Evolutionary conservation across 192 early-diverging fungal species (phyloP).

Genomic region (Backusella morwellensis): DNA sequence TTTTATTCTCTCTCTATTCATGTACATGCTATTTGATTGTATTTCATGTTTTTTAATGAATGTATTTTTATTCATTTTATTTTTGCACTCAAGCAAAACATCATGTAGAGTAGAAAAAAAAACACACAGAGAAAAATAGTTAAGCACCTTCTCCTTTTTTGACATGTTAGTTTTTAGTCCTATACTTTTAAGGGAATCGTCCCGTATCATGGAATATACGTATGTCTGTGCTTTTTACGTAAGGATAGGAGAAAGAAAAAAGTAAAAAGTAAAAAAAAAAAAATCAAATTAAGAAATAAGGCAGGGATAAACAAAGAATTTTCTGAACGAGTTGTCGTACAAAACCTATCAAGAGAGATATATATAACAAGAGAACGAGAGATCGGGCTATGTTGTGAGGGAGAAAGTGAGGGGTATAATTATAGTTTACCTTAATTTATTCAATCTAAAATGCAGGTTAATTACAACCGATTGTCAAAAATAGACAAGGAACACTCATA

Average conservation of each 20-base stretch:
- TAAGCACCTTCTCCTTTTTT: not conserved
- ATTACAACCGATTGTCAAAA: constrained; percentile 5
- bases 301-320: not conserved
- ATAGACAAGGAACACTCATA: not conserved
- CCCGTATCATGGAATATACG: constrained; percentile 5
- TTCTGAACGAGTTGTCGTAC: not conserved
- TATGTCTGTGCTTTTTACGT: constrained; percentile 8
- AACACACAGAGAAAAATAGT: not conserved
- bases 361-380: not conserved
- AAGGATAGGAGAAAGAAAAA: not conserved
- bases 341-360: not conserved
- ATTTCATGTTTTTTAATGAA: not conserved
- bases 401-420: not conserved
- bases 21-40: not conserved
- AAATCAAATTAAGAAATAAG: not conserved
- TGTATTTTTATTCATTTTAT: not conserved
- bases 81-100: not conserved
- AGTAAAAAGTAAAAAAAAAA: not conserved
- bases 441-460: constrained; percentile 2
- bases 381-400: not conserved
- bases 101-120: not conserved
- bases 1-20: not conserved
- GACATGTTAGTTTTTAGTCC: constrained; percentile 4
- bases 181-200: constrained; percentile 1
- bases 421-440: constrained; percentile 2